Percentiles rank a stretch among this genome's conserved stretches.
Conservation (phyloP, 140 eudicot species). For the Flaveria floridana region DNA sequence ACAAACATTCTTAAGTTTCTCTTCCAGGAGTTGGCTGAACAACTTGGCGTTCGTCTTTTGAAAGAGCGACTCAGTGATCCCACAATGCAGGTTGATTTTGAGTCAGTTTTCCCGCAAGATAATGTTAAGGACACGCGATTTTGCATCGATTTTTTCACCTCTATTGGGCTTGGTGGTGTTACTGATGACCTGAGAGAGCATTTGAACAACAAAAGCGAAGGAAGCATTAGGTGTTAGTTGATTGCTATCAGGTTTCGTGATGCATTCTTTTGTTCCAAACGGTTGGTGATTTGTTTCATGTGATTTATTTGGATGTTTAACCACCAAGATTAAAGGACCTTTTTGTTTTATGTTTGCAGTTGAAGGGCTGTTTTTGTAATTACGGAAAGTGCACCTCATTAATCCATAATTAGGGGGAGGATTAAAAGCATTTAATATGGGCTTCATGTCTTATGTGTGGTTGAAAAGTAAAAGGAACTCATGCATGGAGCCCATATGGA, state of each 20-base stretch:
- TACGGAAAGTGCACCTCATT: too few relatives aligned
- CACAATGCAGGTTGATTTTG: background rate
- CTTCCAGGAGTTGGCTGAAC: background rate
- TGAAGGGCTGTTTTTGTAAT: too few relatives aligned
- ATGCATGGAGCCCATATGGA: conserved; percentile 36
- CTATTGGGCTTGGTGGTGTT: conserved; percentile 9
- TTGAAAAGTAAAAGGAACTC: conserved; percentile 34
- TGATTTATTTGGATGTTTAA: background rate
- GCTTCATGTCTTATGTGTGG: background rate
- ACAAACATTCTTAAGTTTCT: background rate
- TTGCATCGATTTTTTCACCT: background rate
- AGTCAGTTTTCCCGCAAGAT: background rate
- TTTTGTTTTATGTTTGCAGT: too few relatives aligned
- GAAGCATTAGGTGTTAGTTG: background rate
- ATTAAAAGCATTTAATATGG: too few relatives aligned
- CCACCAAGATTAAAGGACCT: too few relatives aligned
- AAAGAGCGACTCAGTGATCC: background rate
- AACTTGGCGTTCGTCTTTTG: background rate
- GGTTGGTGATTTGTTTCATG: background rate
- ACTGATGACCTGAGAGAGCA: background rate
- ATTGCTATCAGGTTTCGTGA: background rate
- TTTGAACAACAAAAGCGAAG: background rate
- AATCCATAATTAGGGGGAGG: too few relatives aligned
- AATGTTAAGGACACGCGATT: background rate
- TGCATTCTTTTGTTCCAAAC: background rate